Conservation (phyloP, 192 early-diverging fungal genomes). For the Coemansia sp. region DNA sequence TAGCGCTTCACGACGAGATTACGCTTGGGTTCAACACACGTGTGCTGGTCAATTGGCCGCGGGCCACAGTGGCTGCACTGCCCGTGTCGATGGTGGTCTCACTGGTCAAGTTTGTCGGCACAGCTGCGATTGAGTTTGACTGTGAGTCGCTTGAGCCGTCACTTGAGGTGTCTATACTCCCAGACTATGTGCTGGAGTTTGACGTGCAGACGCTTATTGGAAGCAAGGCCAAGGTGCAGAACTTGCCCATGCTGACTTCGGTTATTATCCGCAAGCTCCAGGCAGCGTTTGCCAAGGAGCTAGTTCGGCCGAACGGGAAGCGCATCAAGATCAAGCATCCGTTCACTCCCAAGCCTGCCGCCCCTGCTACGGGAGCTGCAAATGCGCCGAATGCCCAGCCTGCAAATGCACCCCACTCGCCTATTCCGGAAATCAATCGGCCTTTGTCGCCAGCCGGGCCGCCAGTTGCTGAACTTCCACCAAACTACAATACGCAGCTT, state of each 20-base stretch:
- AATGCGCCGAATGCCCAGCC: not conserved
- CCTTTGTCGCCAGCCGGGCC: slow-evolving; percentile 19
- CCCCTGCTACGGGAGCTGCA: not conserved
- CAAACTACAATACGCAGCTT: slow-evolving; percentile 53
- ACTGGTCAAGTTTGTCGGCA: slow-evolving; percentile 87
- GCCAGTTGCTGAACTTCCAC: slow-evolving; percentile 33
- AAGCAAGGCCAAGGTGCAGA: slow-evolving; percentile 94
- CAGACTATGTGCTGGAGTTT: slow-evolving; percentile 82
- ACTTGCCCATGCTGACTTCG: slow-evolving; percentile 88
- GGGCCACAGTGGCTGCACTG: slow-evolving; percentile 79
- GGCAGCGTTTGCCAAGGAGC: slow-evolving; percentile 49
- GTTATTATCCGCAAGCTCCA: slow-evolving; percentile 74
- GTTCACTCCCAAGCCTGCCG: slow-evolving; percentile 38
- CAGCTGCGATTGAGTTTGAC: slow-evolving; percentile 60
- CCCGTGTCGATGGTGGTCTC: slow-evolving; percentile 86
- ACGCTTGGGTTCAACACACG: slow-evolving; percentile 90
- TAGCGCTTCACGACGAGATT: slow-evolving; percentile 90
- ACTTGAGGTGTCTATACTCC: slow-evolving; percentile 39
- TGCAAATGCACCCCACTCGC: not conserved
- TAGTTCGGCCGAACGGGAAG: slow-evolving; percentile 51
- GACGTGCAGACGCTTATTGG: slow-evolving; percentile 88
- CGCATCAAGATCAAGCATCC: slow-evolving; percentile 51
- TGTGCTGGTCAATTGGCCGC: slow-evolving; percentile 95
- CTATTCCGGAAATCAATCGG: slow-evolving; percentile 4
- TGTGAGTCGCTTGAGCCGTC: slow-evolving; percentile 32